A percentile compares a stretch with the other conserved stretches of the same genome.
phyloP scores from a whole-genome alignment of 805 yeast genomes.

The Suhomyces faveliae region DNA sequence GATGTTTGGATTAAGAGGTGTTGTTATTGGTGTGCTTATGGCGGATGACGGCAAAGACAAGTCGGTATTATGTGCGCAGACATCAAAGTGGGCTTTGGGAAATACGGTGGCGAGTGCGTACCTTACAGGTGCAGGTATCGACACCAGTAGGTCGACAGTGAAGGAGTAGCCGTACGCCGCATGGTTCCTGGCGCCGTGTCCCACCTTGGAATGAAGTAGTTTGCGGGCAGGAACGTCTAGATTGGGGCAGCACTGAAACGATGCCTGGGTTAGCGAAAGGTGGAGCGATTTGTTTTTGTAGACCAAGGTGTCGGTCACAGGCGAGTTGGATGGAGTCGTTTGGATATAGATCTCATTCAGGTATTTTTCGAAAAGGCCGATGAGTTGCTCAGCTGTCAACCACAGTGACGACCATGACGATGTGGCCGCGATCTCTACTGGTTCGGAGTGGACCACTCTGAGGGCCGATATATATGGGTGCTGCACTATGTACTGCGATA shows the following conservation, averaged over 20 bases:
- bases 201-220: slow-evolving; percentile 15
- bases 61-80: slow-evolving; percentile 1
- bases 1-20: neutral
- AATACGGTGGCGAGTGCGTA: slow-evolving; percentile 5
- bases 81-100: neutral
- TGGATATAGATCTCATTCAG: neutral
- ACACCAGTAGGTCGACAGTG: slow-evolving; percentile 1
- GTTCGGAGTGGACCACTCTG: neutral
- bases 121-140: slow-evolving; percentile 4
- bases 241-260: slow-evolving; percentile 10
- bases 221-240: slow-evolving; percentile 10
- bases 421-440: neutral
- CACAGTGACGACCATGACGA: neutral
- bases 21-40: neutral
- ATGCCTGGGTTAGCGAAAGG: slow-evolving; percentile 5
- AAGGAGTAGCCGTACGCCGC: slow-evolving; percentile 13
- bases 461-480: neutral
- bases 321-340: neutral
- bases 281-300: slow-evolving; percentile 3
- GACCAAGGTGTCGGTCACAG: neutral
- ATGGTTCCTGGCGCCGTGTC: slow-evolving; percentile 19
- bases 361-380: neutral
- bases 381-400: neutral
- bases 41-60: neutral
- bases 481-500: neutral